Evolutionary conservation across 1,284 basidiomycete species (phyloP).

Genomic region (Trichosporon faecale): DNA sequence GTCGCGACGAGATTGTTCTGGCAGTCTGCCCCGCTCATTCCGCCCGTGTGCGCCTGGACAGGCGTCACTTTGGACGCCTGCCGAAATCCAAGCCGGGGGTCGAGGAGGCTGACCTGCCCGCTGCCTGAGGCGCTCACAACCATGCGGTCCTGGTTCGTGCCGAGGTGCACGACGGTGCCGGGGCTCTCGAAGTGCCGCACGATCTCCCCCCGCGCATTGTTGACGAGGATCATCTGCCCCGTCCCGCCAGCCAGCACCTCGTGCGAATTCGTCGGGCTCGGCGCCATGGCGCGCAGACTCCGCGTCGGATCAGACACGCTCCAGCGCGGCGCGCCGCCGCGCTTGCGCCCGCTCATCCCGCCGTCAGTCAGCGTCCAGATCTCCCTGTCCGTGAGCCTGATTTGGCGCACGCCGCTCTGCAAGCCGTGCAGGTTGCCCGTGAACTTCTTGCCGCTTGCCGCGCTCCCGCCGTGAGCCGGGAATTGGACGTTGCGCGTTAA

Average conservation of each 20-base stretch:
- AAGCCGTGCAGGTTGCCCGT: constrained; percentile 22
- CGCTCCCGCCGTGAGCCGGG: constrained; percentile 54
- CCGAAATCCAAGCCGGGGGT: constrained; percentile 63
- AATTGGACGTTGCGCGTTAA: constrained; percentile 65
- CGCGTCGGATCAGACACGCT: constrained; percentile 46
- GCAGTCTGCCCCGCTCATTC: constrained; percentile 76
- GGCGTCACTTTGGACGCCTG: constrained; percentile 55
- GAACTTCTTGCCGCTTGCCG: constrained; percentile 54
- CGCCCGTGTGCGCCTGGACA: constrained; percentile 73
- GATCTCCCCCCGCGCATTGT: constrained; percentile 67
- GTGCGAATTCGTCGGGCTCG: constrained; percentile 53
- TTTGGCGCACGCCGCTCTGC: constrained; percentile 59
- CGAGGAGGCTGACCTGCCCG: constrained; percentile 78
- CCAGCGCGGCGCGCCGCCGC: constrained; percentile 52
- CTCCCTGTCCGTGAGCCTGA: constrained; percentile 70
- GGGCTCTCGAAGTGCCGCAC: constrained; percentile 55
- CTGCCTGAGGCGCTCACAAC: constrained; percentile 76
- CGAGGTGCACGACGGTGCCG: constrained; percentile 45
- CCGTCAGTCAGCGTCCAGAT: constrained; percentile 56
- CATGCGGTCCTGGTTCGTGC: constrained; percentile 35
- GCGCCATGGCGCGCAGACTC: constrained; percentile 48
- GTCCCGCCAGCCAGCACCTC: constrained; percentile 63
- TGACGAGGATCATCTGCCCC: constrained; percentile 65
- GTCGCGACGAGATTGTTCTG: constrained; percentile 76
- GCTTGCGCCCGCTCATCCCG: constrained; percentile 46